phyloP scores from a whole-genome alignment of 257 asterid genomes.

The Apocynum venetum region DNA sequence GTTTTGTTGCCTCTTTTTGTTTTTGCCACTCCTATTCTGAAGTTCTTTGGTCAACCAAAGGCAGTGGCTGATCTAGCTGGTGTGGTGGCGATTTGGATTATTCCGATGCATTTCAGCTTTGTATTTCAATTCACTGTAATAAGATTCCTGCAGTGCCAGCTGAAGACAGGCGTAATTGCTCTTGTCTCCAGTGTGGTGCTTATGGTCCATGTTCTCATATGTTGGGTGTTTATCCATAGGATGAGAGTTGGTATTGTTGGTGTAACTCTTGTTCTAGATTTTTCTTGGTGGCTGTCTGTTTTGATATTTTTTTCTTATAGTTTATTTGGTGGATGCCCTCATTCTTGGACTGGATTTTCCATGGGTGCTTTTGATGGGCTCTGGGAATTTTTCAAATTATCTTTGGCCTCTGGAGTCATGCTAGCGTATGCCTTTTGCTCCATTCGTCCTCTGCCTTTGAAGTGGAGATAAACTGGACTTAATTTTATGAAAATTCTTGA shows the following conservation, averaged over 20 bases:
- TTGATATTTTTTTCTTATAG: slow-evolving; percentile 37
- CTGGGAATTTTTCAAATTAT: slow-evolving; percentile 51
- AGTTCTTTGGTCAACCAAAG: slow-evolving; percentile 41
- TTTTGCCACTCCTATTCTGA: slow-evolving; percentile 37
- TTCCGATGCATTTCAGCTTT: slow-evolving; percentile 64
- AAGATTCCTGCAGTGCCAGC: slow-evolving; percentile 65
- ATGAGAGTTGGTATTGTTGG: slow-evolving; percentile 52
- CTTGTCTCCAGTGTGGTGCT: slow-evolving; percentile 44
- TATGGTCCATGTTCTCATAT: slow-evolving; percentile 33
- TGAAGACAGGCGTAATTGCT: slow-evolving; percentile 43
- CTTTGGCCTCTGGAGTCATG: slow-evolving; percentile 63
- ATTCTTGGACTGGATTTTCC: slow-evolving; percentile 60
- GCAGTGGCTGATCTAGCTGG: slow-evolving; percentile 47
- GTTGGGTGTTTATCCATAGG: slow-evolving; percentile 34
- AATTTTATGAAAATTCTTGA: background rate
- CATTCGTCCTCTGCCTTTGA: background rate
- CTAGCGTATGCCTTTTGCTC: slow-evolving; percentile 35
- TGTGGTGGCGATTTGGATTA: slow-evolving; percentile 48
- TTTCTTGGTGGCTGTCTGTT: slow-evolving; percentile 63
- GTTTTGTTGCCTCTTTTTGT: slow-evolving; percentile 44
- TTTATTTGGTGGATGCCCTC: slow-evolving; percentile 49
- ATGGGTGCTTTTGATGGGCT: slow-evolving; percentile 46
- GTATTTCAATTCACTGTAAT: slow-evolving; percentile 48
- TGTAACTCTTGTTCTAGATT: slow-evolving; percentile 48
- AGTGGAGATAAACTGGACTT: background rate